Evolutionary conservation across 2,329 filamentous ascomycete genomes (phyloP).

Genomic region (Pseudocercospora musae): DNA sequence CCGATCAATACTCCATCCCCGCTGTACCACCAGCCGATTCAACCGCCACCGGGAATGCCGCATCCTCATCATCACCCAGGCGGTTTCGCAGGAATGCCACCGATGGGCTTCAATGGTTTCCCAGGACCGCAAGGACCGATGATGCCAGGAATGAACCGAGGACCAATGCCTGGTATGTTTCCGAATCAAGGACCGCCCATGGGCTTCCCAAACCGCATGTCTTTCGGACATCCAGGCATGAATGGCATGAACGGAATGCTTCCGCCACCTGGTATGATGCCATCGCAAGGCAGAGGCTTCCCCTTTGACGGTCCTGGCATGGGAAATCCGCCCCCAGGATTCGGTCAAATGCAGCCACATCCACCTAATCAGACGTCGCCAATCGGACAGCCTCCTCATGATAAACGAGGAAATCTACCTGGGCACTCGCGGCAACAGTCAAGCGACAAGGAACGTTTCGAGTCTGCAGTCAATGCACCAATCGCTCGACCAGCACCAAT

Average conservation of each 20-base stretch:
- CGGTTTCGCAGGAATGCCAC: slow-evolving; percentile 45
- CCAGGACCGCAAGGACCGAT: slow-evolving; percentile 53
- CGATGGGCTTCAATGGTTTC: slow-evolving; percentile 57
- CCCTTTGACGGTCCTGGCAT: slow-evolving; percentile 47
- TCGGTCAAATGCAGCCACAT: slow-evolving; percentile 44
- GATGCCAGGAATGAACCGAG: slow-evolving; percentile 49
- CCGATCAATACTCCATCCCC: slow-evolving; percentile 28
- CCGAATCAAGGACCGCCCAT: slow-evolving; percentile 51
- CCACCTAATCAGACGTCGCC: slow-evolving; percentile 33
- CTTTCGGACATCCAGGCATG: slow-evolving; percentile 57
- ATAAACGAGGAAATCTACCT: slow-evolving; percentile 39
- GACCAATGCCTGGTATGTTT: slow-evolving; percentile 52
- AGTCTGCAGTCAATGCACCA: slow-evolving; percentile 63
- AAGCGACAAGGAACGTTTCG: slow-evolving; percentile 56
- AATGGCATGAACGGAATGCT: slow-evolving; percentile 40
- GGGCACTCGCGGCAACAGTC: slow-evolving; percentile 74
- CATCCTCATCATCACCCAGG: slow-evolving; percentile 39
- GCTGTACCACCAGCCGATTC: slow-evolving; percentile 59
- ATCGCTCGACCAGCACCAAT: slow-evolving; percentile 84
- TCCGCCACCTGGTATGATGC: slow-evolving; percentile 53
- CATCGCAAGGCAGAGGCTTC: slow-evolving; percentile 51
- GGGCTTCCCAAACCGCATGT: slow-evolving; percentile 38
- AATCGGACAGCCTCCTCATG: slow-evolving; percentile 31
- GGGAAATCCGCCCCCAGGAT: slow-evolving; percentile 49
- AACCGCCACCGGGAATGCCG: slow-evolving; percentile 56